Percentiles rank a stretch among this genome's conserved stretches.
These are phyloP conservation scores for Rhinocladiella similis DNA, from an alignment of 2,329 filamentous ascomycete genomes.

Conservation along the genomic window DNA sequence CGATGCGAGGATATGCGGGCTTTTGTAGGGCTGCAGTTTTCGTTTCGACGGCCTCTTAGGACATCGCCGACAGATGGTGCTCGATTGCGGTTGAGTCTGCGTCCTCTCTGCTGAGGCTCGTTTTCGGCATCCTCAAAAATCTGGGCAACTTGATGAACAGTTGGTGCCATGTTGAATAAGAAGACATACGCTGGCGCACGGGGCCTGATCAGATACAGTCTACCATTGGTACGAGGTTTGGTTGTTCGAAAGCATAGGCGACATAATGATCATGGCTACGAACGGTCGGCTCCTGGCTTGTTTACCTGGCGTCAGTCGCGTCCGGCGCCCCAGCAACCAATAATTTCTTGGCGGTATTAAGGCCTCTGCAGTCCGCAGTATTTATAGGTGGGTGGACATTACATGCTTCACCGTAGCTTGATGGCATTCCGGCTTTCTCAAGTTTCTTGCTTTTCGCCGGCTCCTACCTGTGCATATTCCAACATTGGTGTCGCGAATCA, in stretches of 20 bases:
- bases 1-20: neutral
- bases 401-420: no score
- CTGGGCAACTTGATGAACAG: conserved; percentile 24
- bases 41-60: conserved; percentile 22
- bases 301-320: conserved; percentile 2
- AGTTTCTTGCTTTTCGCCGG: no score
- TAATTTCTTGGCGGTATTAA: neutral
- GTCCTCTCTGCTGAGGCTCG: conserved; percentile 20
- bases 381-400: no score
- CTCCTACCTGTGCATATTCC: no score
- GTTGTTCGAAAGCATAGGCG: conserved; percentile 12
- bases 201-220: conserved; percentile 18
- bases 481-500: no score
- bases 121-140: conserved; percentile 29
- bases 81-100: conserved; percentile 20
- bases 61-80: conserved; percentile 25
- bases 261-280: conserved; percentile 6
- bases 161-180: conserved; percentile 22
- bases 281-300: neutral
- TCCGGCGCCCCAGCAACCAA: neutral
- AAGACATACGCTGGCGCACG: conserved; percentile 21
- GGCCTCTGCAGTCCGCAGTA: no score
- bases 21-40: conserved; percentile 22
- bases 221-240: conserved; percentile 14
- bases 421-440: no score